A percentile compares a stretch with the other conserved stretches of the same genome.
These are phyloP conservation scores for Sporothrix pseudoabietina DNA, from an alignment of 2,329 filamentous ascomycete species.

Conservation along the genomic window DNA sequence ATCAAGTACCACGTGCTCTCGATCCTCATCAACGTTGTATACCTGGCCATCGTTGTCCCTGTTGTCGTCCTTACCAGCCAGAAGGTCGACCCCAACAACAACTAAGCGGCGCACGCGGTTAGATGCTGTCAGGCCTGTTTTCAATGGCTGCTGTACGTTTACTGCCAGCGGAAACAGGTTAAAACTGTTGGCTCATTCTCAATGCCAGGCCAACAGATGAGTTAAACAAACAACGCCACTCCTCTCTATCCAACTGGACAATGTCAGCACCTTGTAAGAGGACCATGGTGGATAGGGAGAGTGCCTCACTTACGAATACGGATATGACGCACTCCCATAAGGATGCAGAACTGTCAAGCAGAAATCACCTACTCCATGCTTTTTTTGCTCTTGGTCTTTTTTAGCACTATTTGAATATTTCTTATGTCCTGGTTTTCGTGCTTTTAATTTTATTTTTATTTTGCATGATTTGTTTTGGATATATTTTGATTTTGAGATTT, in stretches of 20 bases:
- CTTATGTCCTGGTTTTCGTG: not conserved
- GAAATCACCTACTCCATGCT: not conserved
- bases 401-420: not conserved
- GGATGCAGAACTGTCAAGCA: constrained; percentile 5
- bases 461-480: not conserved
- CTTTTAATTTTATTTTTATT: not conserved
- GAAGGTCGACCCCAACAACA: constrained; percentile 38
- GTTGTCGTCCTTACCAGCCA: constrained; percentile 52
- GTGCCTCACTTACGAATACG: constrained; percentile 1
- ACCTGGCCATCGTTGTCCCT: constrained; percentile 53
- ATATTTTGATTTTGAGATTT: not conserved
- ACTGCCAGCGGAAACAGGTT: not conserved
- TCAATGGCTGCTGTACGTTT: not conserved
- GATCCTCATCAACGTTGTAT: constrained; percentile 50
- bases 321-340: not conserved
- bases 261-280: not conserved
- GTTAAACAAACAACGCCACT: not conserved
- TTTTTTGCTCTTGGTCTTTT: not conserved
- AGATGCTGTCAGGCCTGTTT: not conserved
- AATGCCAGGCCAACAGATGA: not conserved
- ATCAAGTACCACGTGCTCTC: constrained; percentile 67
- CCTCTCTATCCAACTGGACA: not conserved
- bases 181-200: not conserved
- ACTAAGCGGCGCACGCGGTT: not conserved
- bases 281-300: not conserved